Conservation (phyloP, 108 stramenopile species). For the Pseudonitzschia pungens region DNA sequence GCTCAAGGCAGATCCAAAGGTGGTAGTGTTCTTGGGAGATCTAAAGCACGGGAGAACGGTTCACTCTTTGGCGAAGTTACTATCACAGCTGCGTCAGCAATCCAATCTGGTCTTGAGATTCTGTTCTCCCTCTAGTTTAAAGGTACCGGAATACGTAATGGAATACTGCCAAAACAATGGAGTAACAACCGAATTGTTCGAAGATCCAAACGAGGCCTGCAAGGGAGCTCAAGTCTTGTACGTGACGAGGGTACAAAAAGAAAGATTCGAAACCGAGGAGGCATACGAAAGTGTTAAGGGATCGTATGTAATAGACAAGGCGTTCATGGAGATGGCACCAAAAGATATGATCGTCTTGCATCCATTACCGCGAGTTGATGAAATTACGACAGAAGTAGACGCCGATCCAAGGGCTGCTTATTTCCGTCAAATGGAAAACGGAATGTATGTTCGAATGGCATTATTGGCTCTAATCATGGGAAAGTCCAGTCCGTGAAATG, state of each 20-base stretch:
- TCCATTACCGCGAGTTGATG: slow-evolving; percentile 82
- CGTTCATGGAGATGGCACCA: slow-evolving; percentile 71
- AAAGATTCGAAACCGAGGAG: slow-evolving; percentile 84
- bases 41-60: slow-evolving; percentile 97
- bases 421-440: slow-evolving; percentile 98
- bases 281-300: slow-evolving; percentile 35
- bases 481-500: slow-evolving; percentile 3
- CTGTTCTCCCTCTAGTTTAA: slow-evolving; percentile 80
- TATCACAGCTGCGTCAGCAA: slow-evolving; percentile 57
- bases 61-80: slow-evolving; percentile 89
- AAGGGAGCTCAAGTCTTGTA: slow-evolving; percentile 87
- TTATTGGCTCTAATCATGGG: slow-evolving; percentile 57
- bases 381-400: slow-evolving; percentile 92
- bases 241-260: slow-evolving; percentile 95
- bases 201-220: slow-evolving; percentile 51
- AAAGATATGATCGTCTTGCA: slow-evolving; percentile 84
- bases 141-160: slow-evolving; percentile 83
- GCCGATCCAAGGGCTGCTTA: slow-evolving; percentile 96
- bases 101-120: slow-evolving; percentile 53
- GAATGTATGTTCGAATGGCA: slow-evolving; percentile 98
- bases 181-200: slow-evolving; percentile 63
- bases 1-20: slow-evolving; percentile 30
- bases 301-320: slow-evolving; percentile 79
- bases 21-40: slow-evolving; percentile 89
- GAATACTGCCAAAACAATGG: slow-evolving; percentile 56